A percentile compares a stretch with the other conserved stretches of the same genome.
Conservation (phyloP, 768 basidiomycete species). For the Lenzites betulinus region DNA sequence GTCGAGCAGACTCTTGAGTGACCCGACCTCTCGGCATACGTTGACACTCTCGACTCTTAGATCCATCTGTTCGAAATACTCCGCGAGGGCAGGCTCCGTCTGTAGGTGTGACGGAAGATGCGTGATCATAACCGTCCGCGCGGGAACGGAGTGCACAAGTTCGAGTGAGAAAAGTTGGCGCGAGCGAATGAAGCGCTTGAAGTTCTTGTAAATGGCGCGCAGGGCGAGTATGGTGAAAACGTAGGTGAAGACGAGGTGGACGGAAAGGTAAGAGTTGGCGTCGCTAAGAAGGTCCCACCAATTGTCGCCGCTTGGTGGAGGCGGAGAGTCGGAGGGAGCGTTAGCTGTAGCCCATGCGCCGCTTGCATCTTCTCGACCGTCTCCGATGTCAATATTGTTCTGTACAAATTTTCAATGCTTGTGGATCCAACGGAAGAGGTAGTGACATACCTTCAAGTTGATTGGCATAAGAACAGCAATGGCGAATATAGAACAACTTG, state of each 20-base stretch:
- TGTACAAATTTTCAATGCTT: constrained; percentile 28
- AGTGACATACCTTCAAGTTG: constrained; percentile 77
- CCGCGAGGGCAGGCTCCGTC: constrained; percentile 82
- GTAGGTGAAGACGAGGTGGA: constrained; percentile 93
- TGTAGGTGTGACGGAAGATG: constrained; percentile 83
- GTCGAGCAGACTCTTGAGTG: constrained; percentile 72
- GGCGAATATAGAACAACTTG: constrained; percentile 81
- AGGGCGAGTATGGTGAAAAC: constrained; percentile 88
- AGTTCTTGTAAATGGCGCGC: constrained; percentile 87
- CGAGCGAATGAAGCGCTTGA: constrained; percentile 82
- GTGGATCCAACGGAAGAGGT: neutral
- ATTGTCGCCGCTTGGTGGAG: constrained; percentile 36
- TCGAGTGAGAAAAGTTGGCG: constrained; percentile 94
- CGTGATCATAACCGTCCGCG: constrained; percentile 89
- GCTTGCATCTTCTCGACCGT: constrained; percentile 45
- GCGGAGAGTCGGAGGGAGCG: constrained; percentile 21
- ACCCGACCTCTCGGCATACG: constrained; percentile 80
- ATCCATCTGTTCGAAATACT: constrained; percentile 91
- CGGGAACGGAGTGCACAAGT: constrained; percentile 91
- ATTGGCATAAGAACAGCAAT: constrained; percentile 89
- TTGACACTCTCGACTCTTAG: constrained; percentile 91
- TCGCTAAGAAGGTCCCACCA: constrained; percentile 92
- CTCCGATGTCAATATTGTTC: constrained; percentile 75
- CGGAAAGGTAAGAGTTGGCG: constrained; percentile 83
- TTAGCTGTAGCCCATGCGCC: constrained; percentile 47